Percentiles rank a stretch among this genome's conserved stretches.
phyloP scores from a whole-genome alignment of 345 rosid species.

The Noccaea caerulescens region DNA sequence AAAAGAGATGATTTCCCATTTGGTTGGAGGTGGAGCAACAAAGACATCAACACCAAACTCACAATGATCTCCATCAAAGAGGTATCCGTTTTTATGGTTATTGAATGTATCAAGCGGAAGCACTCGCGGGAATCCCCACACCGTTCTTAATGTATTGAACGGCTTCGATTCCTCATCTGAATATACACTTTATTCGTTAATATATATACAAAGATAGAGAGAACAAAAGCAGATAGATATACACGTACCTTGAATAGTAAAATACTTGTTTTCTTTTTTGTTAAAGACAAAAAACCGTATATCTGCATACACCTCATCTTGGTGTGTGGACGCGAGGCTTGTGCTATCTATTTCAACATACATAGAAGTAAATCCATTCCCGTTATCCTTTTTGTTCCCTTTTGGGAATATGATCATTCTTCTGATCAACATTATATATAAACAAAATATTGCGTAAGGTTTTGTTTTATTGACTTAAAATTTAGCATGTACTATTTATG shows the following conservation, averaged over 20 bases:
- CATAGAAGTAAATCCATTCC: conserved; percentile 8
- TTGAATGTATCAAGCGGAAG: conserved; percentile 10
- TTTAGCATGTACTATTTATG: too few relatives aligned
- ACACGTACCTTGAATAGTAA: conserved; percentile 7
- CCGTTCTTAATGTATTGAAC: background rate
- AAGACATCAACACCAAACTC: conserved; percentile 25
- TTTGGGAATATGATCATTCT: conserved; percentile 2
- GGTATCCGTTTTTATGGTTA: background rate
- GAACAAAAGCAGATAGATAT: too few relatives aligned
- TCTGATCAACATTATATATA: background rate
- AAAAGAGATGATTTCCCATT: conserved; percentile 4
- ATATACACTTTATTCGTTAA: background rate
- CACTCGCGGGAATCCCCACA: background rate
- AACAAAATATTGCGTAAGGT: too few relatives aligned
- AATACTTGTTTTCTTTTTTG: background rate
- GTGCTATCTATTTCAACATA: conserved; percentile 16
- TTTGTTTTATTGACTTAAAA: too few relatives aligned
- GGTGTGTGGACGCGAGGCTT: background rate
- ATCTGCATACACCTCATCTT: conserved; percentile 13
- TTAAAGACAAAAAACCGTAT: background rate
- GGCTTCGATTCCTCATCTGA: background rate
- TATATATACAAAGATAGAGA: background rate
- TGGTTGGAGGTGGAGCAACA: conserved; percentile 5
- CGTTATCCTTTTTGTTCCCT: background rate
- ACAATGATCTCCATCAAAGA: conserved; percentile 18